phyloP scores from a whole-genome alignment of 2,329 filamentous ascomycete species.

The Neofusicoccum umdonicola region DNA sequence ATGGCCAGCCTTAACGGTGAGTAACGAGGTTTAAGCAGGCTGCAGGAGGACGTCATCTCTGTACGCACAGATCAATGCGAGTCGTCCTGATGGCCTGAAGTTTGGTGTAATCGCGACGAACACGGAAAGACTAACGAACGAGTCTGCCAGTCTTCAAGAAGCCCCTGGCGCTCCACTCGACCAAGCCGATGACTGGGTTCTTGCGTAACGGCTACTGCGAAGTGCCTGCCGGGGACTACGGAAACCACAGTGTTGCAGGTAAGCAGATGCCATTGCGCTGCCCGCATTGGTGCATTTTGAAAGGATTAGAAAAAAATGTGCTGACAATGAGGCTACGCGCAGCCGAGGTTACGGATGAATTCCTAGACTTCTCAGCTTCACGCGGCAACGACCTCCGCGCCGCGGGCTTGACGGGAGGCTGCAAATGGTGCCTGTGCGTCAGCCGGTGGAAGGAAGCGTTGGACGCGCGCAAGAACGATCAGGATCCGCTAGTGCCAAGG shows the following conservation, averaged over 20 bases:
- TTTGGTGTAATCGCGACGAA: background rate
- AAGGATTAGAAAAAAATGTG: background rate
- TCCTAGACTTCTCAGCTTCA: conserved; percentile 60
- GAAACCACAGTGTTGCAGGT: conserved; percentile 60
- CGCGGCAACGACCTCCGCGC: conserved; percentile 59
- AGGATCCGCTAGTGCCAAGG: conserved; percentile 47
- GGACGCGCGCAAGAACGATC: conserved; percentile 50
- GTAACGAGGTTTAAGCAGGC: background rate
- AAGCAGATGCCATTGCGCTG: conserved; percentile 2
- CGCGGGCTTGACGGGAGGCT: conserved; percentile 56
- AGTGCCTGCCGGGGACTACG: conserved; percentile 52
- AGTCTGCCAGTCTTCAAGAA: conserved; percentile 52
- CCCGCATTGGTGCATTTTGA: background rate
- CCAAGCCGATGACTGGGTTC: conserved; percentile 59
- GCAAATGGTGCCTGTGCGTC: conserved; percentile 64
- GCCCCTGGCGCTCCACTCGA: conserved; percentile 58
- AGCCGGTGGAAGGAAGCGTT: conserved; percentile 60
- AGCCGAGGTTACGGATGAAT: conserved; percentile 56
- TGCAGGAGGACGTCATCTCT: background rate
- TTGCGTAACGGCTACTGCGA: conserved; percentile 62
- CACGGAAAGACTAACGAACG: conserved; percentile 10
- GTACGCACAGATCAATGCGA: background rate
- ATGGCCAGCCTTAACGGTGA: conserved; percentile 18
- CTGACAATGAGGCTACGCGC: background rate
- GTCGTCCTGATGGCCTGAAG: background rate